These are phyloP conservation scores for Colletotrichum echinochloae DNA, from an alignment of 2,329 filamentous ascomycete species.

Conservation along the genomic window DNA sequence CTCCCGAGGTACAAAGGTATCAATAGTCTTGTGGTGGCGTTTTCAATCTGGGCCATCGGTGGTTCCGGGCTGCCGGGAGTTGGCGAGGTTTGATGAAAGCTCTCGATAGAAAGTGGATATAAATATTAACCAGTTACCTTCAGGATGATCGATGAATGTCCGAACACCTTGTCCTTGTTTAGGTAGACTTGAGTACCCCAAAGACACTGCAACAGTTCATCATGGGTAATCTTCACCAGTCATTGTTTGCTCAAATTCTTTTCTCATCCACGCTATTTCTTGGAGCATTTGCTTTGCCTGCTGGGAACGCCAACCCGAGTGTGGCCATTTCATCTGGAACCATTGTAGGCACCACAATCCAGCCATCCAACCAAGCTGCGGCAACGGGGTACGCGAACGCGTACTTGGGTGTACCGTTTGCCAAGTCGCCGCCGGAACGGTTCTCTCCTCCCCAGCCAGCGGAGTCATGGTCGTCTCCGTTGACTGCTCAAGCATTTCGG, in stretches of 20 bases:
- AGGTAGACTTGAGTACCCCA: neutral
- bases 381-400: slow-evolving; percentile 27
- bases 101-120: neutral
- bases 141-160: rapidly evolving
- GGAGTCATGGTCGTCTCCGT: slow-evolving; percentile 4
- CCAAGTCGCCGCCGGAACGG: slow-evolving; percentile 35
- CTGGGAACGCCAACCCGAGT: slow-evolving; percentile 9
- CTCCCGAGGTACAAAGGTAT: slow-evolving; percentile 13
- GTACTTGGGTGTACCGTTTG: slow-evolving; percentile 30
- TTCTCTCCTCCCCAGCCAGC: slow-evolving; percentile 33
- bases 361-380: slow-evolving; percentile 3
- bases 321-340: slow-evolving; percentile 26
- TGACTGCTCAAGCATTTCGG: slow-evolving; percentile 23
- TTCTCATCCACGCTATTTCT: slow-evolving; percentile 23
- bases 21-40: slow-evolving; percentile 1
- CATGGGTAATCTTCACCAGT: slow-evolving; percentile 9
- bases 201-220: neutral
- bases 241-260: neutral
- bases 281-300: slow-evolving; percentile 4
- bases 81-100: neutral
- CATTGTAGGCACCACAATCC: slow-evolving; percentile 22
- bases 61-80: neutral
- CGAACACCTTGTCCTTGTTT: neutral
- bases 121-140: neutral
- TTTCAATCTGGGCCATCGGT: neutral